Base-by-base conservation (phyloP, 1,139 yeast species). In the Yamadazyma sp. region DNA sequence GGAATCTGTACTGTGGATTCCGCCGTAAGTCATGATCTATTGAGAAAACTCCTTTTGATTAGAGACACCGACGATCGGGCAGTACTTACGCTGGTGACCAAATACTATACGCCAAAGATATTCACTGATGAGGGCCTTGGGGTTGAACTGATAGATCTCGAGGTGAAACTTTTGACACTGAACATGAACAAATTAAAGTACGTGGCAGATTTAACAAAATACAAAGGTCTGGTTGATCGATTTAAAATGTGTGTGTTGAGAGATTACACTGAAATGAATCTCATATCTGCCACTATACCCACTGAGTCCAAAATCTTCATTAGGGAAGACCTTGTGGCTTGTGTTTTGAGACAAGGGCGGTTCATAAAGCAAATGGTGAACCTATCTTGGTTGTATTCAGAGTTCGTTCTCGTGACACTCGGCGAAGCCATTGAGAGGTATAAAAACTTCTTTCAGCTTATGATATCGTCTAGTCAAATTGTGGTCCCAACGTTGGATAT, bases 401-500 rank as follows among this genome's bases (percentile, higher is more conserved):
- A 62, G 3, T 40, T 50, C 8, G 34, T 62, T 2, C 37, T 36
- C 6, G 43, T 47, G 6, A 54, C 60, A 3, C 34, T 64, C 14
- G 33, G 37, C 11, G 60, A 60, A 24, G 46, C 62, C 3, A 37
- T 50, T 3, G 42, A 45, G 8, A 50, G 69, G 36, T 66, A 69
- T 38, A 30, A 41, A 2, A 48, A 62, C 20, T 67, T 65, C 40
- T 51, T 64, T 31, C 38, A 38, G 7, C 31, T 66, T 25, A 38
- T 43, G 35, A 18, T 17, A 16, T 10, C 24, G 8, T 26, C 44
- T 2, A 32, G 32, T 6, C 36, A 22, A 11, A 46, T 57, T 34
- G 46, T 61, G 17, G 68, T 69, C 1, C 75, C 75, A 0, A 66
- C 74, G 0, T 48, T 69, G 34, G 74, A 69, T 41, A 60, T 69